Percentiles rank a stretch among this genome's conserved stretches.
Conservation (phyloP, 2,329 filamentous ascomycete species). For the Fusarium armeniacum region DNA sequence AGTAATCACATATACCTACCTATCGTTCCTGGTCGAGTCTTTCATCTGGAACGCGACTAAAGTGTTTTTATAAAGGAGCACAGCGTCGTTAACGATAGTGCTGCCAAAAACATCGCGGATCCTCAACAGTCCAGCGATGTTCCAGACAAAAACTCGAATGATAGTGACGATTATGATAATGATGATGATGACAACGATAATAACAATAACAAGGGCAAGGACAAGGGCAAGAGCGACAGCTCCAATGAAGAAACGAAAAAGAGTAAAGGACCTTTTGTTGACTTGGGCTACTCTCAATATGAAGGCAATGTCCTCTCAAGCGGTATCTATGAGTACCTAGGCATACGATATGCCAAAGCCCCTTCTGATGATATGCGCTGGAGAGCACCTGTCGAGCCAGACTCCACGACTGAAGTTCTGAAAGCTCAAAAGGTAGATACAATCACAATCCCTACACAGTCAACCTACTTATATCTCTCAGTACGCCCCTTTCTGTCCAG, state of each 20-base stretch:
- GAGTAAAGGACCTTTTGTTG: slow-evolving; percentile 44
- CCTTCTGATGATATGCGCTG: slow-evolving; percentile 66
- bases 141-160: background rate
- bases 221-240: slow-evolving; percentile 1
- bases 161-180: slow-evolving; percentile 13
- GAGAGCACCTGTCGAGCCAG: slow-evolving; percentile 63
- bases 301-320: slow-evolving; percentile 56
- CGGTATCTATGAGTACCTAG: slow-evolving; percentile 62
- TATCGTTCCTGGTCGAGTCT: background rate
- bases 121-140: slow-evolving; percentile 4
- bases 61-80: slow-evolving; percentile 24
- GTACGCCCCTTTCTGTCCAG: slow-evolving; percentile 63
- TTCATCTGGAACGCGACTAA: slow-evolving; percentile 15
- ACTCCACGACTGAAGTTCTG: slow-evolving; percentile 52
- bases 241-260: background rate
- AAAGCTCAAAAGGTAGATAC: slow-evolving; percentile 53
- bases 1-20: background rate
- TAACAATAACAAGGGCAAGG: slow-evolving; percentile 3
- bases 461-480: slow-evolving; percentile 47
- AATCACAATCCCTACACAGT: no score
- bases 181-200: slow-evolving; percentile 3
- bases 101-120: slow-evolving; percentile 9
- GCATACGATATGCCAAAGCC: slow-evolving; percentile 66
- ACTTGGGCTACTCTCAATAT: slow-evolving; percentile 63
- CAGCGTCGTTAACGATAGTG: slow-evolving; percentile 1